Base-by-base conservation (phyloP, 2,329 filamentous ascomycete genomes). In the Dryadomyces quercus-mongolicae region DNA sequence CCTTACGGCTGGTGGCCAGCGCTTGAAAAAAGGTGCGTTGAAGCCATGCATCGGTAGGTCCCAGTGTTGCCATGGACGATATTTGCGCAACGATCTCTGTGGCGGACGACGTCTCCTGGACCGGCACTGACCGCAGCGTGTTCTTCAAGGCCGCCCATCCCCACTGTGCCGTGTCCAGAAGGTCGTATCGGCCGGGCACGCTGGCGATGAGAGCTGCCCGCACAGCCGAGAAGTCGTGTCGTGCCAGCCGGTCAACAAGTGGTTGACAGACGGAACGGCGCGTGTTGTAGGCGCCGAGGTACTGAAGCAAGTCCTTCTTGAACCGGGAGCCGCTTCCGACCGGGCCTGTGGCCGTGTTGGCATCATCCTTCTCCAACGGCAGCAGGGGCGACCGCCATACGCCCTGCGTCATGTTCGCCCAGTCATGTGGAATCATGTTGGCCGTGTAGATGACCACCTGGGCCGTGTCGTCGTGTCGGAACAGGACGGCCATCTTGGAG, bases 351-450 rank as follows among this genome's bases (percentile, higher is more conserved):
- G 3, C 13, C 2, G 2, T 10, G 5, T 49, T 31, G 7, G 22
- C 20, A 78, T 64, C 4, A 59, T 60, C 5, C 62, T 55, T 10
- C 56, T 13, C 18, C 18, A 8, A 67, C 1, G 86, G 82, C 1
- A 95, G 77, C 1, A 79, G 64, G 0, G 88, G 88, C 0, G 88
- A 92, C 51, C 71, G 74, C 90, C 90, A 95, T 5, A 87, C 78
- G 1, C 81, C 88, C 65, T 95, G 89, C 1, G 84, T 86, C 86
- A 95, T 87, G 61, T 93, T 93, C 1, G 74, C 78, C 90, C 90
- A 95, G 66, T 95, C 90, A 54, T 84, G 82, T 4, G 76, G 64
- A n/a, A 95, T 92, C 85, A 95, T 89, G 61, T 95, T 95, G 18
- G 90, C 88, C 0, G 90, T 95, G 61, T 94, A 88, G 34, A 95